Conservation (phyloP, 2,329 filamentous ascomycete genomes). For the Furcasterigmium sp. region DNA sequence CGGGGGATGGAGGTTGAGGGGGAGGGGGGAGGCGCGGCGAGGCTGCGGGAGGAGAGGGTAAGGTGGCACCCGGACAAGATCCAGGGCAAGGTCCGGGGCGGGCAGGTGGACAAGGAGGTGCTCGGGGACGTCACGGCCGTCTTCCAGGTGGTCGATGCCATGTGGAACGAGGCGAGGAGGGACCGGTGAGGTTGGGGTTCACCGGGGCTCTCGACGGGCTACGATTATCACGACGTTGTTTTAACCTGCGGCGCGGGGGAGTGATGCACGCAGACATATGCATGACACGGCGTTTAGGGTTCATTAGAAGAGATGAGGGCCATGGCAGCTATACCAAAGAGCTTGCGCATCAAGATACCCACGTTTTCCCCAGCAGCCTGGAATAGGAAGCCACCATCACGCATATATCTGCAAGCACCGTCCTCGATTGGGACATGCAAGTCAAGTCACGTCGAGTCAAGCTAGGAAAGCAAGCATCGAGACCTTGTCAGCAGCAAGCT, state of each 20-base stretch:
- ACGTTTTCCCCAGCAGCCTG: too few relatives aligned
- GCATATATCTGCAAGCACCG: too few relatives aligned
- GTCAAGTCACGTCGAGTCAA: too few relatives aligned
- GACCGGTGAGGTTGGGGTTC: constrained; percentile 8
- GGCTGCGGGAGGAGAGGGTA: constrained; percentile 78
- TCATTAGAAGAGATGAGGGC: too few relatives aligned
- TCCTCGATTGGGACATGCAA: too few relatives aligned
- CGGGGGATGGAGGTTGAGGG: constrained; percentile 36
- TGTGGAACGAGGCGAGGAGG: constrained; percentile 64
- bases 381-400: neutral
- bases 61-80: constrained; percentile 98
- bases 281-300: too few relatives aligned
- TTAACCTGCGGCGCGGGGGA: too few relatives aligned
- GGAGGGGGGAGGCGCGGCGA: constrained; percentile 38
- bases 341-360: too few relatives aligned
- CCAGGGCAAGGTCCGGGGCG: constrained; percentile 73
- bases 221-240: neutral
- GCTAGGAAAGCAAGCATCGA: neutral
- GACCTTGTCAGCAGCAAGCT: too few relatives aligned
- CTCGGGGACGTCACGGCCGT: constrained; percentile 81
- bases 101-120: constrained; percentile 62
- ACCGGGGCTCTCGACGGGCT: neutral
- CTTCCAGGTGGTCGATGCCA: constrained; percentile 81
- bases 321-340: too few relatives aligned
- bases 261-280: too few relatives aligned